A percentile compares a stretch with the other conserved stretches of the same genome.
Evolutionary conservation across 441 rosid species (phyloP).

Genomic region (Brassica hybrid): DNA sequence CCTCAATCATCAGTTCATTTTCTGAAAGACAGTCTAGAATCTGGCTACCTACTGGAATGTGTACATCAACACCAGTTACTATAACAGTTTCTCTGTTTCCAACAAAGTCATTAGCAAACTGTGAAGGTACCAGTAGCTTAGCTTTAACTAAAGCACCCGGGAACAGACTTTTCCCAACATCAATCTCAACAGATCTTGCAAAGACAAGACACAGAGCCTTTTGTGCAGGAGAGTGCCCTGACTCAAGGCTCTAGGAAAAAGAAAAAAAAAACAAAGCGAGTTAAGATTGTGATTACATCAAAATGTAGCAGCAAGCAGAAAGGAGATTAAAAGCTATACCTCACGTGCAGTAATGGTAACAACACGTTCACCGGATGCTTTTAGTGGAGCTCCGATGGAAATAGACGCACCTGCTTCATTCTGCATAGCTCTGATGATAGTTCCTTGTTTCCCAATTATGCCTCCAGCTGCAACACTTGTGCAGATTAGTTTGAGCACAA

Average conservation of each 20-base stretch:
- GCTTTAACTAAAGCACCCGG: conserved; percentile 51
- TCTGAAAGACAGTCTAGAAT: conserved; percentile 38
- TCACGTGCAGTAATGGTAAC: conserved; percentile 67
- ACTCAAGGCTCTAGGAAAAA: conserved; percentile 46
- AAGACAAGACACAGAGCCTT: conserved; percentile 59
- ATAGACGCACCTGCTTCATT: conserved; percentile 68
- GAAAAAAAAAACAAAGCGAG: conserved; percentile 18
- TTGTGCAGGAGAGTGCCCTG: conserved; percentile 65
- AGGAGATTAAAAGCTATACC: conserved; percentile 44
- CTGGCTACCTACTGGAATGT: conserved; percentile 45
- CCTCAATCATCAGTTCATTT: conserved; percentile 63
- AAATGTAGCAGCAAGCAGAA: conserved; percentile 3
- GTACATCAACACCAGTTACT: conserved; percentile 50
- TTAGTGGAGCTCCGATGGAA: conserved; percentile 43
- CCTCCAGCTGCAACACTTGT: conserved; percentile 57
- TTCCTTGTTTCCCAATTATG: conserved; percentile 68
- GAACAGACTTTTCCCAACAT: conserved; percentile 48
- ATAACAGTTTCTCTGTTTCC: conserved; percentile 37
- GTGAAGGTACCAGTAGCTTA: conserved; percentile 56
- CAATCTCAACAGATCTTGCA: conserved; percentile 61
- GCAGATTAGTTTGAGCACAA: conserved; percentile 60
- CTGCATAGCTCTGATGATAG: conserved; percentile 58
- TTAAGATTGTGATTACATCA: not conserved
- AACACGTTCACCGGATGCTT: conserved; percentile 49
- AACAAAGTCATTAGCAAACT: conserved; percentile 46